Evolutionary conservation across 306 rosid species (phyloP), one percentile per base, ranked within the genome.

Genomic region (Pterocarpus macrocarpus): DNA sequence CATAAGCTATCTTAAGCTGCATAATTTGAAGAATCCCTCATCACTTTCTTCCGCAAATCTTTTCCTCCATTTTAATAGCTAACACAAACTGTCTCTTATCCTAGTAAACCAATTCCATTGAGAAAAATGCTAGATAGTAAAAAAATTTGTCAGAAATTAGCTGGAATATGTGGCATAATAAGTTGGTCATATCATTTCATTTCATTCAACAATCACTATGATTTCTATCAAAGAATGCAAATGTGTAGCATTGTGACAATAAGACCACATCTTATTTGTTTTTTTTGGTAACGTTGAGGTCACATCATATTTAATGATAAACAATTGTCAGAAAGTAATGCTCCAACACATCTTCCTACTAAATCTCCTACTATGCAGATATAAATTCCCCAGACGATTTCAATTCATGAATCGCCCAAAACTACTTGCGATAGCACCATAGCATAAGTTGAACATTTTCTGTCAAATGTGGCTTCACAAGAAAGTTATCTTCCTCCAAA

Each of bases 401-500:
- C 30, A 2, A 8, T 32, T 9, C 59, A 39, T 78, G 59, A 12
- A 33, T 43, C 17, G 10, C 53, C 10, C 8, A 15, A 58, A n/a
- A 49, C 63, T 43, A 69, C 43, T 33, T 5, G 53, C 12, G 33
- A 0, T 30, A 2, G 45, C 34, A 50, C 4, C 47, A 22, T 43
- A 43, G 47, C 47, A 43, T 11, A 4, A 15, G 68, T 2, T 58
- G 14, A 64, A 67, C 71, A 11, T 17, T 73, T 74, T 35, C 52
- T 66, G 41, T 13, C 17, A 5, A 28, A 17, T 75, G 85, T 35
- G 57, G 64, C 53, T 81, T 47, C 5, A 34, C 43, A 68, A 9
- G 39, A 75, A 22, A 59, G 9, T 49, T 34, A 35, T 75, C 77
- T 57, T 81, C 71, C 77, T 75, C 36, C 65, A 45, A 30, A 13